Conservation (phyloP, 305 asterid genomes). For the Fraxinus paxiana region DNA sequence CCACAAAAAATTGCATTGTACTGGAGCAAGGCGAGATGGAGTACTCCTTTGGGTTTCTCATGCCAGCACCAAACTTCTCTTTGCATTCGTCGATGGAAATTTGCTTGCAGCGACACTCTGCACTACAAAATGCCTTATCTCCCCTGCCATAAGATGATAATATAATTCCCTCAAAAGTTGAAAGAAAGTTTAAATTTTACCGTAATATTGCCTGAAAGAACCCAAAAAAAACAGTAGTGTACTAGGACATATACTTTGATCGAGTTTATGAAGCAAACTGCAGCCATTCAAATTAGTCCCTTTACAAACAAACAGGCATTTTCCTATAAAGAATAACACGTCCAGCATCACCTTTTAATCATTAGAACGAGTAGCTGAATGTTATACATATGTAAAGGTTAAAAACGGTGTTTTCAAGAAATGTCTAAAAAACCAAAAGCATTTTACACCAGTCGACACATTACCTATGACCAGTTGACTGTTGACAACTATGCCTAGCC, state of each 20-base stretch:
- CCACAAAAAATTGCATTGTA: conserved; percentile 44
- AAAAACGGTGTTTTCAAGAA: background rate
- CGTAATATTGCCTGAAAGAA: background rate
- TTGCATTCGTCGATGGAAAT: conserved; percentile 46
- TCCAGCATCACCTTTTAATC: background rate
- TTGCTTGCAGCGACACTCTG: conserved; percentile 49
- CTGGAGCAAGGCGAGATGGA: conserved; percentile 57
- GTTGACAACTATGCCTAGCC: background rate
- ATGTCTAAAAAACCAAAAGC: background rate
- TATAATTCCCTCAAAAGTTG: background rate
- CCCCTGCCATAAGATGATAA: conserved; percentile 37
- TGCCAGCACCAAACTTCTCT: conserved; percentile 40
- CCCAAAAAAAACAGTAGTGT: background rate
- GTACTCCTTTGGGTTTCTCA: conserved; percentile 36
- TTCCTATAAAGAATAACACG: background rate
- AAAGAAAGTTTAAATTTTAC: background rate
- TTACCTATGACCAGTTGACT: background rate
- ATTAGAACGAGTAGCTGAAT: background rate
- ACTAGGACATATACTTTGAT: background rate
- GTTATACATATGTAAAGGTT: background rate
- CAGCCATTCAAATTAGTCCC: background rate
- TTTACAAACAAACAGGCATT: background rate
- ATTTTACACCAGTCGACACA: background rate
- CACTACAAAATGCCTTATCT: conserved; percentile 54
- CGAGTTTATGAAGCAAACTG: background rate